Percentiles rank a stretch among this genome's conserved stretches.
Conservation (phyloP, 2,329 filamentous ascomycete genomes). For the Pseudophaeomoniella oleicola region DNA sequence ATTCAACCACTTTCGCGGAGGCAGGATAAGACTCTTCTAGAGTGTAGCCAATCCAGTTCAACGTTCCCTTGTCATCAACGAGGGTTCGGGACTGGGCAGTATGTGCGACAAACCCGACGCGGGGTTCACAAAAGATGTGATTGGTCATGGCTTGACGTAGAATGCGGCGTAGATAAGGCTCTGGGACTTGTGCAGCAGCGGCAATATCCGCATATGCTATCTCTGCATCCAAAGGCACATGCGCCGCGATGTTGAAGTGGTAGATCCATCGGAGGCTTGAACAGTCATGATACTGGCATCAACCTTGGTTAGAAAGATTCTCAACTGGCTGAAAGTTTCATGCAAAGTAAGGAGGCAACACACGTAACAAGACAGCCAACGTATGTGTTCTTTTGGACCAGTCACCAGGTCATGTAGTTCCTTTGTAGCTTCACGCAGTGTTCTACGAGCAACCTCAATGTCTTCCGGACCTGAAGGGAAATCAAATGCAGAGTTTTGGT, state of each 20-base stretch:
- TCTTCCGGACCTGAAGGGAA: slow-evolving; percentile 1
- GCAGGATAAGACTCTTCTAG: slow-evolving; percentile 6
- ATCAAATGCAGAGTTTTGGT: not conserved
- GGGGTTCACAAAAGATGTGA: slow-evolving; percentile 15
- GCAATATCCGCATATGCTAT: slow-evolving; percentile 10
- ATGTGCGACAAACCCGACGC: slow-evolving; percentile 14
- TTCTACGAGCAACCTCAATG: slow-evolving; percentile 2
- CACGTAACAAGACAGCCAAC: slow-evolving; percentile 1
- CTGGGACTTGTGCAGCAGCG: slow-evolving; percentile 8
- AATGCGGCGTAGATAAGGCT: slow-evolving; percentile 12
- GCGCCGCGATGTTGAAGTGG: slow-evolving; percentile 12
- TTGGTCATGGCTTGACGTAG: slow-evolving; percentile 16
- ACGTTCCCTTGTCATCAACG: slow-evolving; percentile 2
- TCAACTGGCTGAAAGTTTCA: not conserved
- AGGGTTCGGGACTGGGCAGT: slow-evolving; percentile 8
- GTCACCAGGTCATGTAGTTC: slow-evolving; percentile 3
- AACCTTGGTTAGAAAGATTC: not conserved
- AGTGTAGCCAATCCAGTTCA: slow-evolving; percentile 7
- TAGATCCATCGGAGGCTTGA: slow-evolving; percentile 11
- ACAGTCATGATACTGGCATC: slow-evolving; percentile 8
- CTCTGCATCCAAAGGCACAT: slow-evolving; percentile 12
- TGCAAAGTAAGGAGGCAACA: not conserved
- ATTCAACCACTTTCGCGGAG: slow-evolving; percentile 8
- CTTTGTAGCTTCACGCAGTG: slow-evolving; percentile 2
- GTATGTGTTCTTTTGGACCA: slow-evolving; percentile 2